phyloP scores from a whole-genome alignment of 768 basidiomycete genomes.

The Gloeophyllum trabeum region DNA sequence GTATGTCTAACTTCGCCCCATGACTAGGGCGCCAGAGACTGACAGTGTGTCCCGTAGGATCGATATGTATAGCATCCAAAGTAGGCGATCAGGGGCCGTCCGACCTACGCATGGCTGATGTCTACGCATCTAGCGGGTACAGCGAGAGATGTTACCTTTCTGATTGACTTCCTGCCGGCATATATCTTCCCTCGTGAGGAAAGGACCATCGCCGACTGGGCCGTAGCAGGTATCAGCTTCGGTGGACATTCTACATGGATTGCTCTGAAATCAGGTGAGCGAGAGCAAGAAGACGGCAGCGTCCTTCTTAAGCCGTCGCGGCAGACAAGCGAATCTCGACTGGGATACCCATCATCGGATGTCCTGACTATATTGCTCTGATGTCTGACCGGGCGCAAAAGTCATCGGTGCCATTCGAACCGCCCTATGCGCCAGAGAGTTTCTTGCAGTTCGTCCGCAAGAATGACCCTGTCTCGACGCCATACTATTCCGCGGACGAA shows the following conservation, averaged over 20 bases:
- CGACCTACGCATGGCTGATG: no score
- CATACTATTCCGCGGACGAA: constrained; percentile 24
- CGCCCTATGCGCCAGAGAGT: constrained; percentile 48
- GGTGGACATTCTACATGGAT: constrained; percentile 85
- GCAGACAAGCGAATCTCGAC: constrained; percentile 30
- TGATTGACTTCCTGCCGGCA: constrained; percentile 70
- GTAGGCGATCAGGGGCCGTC: constrained; percentile 15
- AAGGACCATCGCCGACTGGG: constrained; percentile 53
- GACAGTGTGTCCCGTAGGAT: constrained; percentile 13
- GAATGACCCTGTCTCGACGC: constrained; percentile 32
- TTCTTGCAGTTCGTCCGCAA: constrained; percentile 34
- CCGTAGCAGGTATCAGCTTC: constrained; percentile 64
- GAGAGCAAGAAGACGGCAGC: constrained; percentile 25
- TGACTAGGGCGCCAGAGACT: not conserved
- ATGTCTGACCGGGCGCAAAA: constrained; percentile 43
- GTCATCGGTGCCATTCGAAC: constrained; percentile 27
- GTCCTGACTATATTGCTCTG: constrained; percentile 54
- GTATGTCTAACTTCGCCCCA: constrained; percentile 15
- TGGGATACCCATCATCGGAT: constrained; percentile 42
- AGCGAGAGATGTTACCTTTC: constrained; percentile 62
- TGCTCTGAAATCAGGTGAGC: constrained; percentile 37
- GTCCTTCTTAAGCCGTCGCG: no score
- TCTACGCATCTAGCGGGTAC: constrained; percentile 65
- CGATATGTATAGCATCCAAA: constrained; percentile 38
- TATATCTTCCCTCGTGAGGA: constrained; percentile 65